These are phyloP conservation scores for Elaeagnus macrophylla DNA, from an alignment of 306 rosid species.

Conservation along the genomic window DNA sequence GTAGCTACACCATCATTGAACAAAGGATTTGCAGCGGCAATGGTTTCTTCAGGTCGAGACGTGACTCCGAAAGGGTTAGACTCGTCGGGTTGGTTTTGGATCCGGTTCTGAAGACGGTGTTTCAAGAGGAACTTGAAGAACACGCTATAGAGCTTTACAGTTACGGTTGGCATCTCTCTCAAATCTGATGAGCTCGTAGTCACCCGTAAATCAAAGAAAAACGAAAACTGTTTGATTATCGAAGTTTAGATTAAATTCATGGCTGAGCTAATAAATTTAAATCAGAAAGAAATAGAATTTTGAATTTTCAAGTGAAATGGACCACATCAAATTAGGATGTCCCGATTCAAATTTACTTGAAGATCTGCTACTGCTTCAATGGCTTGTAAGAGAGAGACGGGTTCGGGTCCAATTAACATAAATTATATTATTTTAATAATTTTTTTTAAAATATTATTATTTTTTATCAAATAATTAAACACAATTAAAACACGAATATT, in stretches of 20 bases:
- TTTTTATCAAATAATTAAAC: no score
- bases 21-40: conserved; percentile 58
- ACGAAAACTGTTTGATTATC: conserved; percentile 1
- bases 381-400: conserved; percentile 18
- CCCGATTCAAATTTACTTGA: conserved; percentile 17
- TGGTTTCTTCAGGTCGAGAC: conserved; percentile 74
- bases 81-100: conserved; percentile 52
- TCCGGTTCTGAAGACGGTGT: conserved; percentile 82
- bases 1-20: conserved; percentile 89
- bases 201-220: conserved; percentile 12
- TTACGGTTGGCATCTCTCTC: conserved; percentile 76
- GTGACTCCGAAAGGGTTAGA: conserved; percentile 63
- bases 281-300: background rate
- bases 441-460: no score
- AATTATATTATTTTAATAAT: no score
- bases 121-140: conserved; percentile 93
- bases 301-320: background rate
- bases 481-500: no score
- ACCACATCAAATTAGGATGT: conserved; percentile 20
- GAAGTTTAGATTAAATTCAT: conserved; percentile 18
- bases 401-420: no score
- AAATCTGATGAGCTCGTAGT: conserved; percentile 4
- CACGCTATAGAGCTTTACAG: conserved; percentile 90
- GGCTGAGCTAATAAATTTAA: background rate
- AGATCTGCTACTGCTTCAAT: conserved; percentile 23